These are phyloP conservation scores for Talaromyces proteolyticus DNA, from an alignment of 495 filamentous ascomycete species.

Conservation along the genomic window DNA sequence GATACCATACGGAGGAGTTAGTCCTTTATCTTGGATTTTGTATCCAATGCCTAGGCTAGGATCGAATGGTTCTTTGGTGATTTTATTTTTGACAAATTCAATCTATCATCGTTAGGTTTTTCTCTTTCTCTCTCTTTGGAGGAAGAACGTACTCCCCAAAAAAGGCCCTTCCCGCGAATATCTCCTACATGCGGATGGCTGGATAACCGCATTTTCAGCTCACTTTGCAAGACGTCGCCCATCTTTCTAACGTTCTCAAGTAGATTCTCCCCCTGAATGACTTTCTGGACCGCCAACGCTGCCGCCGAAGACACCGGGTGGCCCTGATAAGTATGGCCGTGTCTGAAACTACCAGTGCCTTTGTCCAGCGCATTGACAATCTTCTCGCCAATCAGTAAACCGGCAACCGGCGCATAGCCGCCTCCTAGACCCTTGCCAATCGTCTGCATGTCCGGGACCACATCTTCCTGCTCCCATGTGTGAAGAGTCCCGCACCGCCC, in stretches of 20 bases:
- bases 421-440: slow-evolving; percentile 67
- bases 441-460: slow-evolving; percentile 61
- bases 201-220: slow-evolving; percentile 36
- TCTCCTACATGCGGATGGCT: slow-evolving; percentile 53
- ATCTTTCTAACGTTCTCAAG: slow-evolving; percentile 44
- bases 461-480: slow-evolving; percentile 60
- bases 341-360: slow-evolving; percentile 45
- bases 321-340: slow-evolving; percentile 56
- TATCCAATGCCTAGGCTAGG: slow-evolving; percentile 25
- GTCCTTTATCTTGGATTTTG: slow-evolving; percentile 46
- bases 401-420: slow-evolving; percentile 59
- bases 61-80: slow-evolving; percentile 49
- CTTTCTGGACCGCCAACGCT: slow-evolving; percentile 49
- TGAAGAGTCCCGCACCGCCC: slow-evolving; percentile 62
- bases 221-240: slow-evolving; percentile 41
- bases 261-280: slow-evolving; percentile 42
- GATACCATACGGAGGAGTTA: slow-evolving; percentile 49
- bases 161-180: slow-evolving; percentile 51
- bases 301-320: slow-evolving; percentile 53
- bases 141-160: slow-evolving; percentile 42
- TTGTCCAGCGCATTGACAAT: slow-evolving; percentile 49
- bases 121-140: background rate
- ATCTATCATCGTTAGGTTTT: slow-evolving; percentile 21
- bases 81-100: slow-evolving; percentile 54
- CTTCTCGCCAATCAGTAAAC: slow-evolving; percentile 45